A percentile compares a stretch with the other conserved stretches of the same genome.
Evolutionary conservation across 2,329 filamentous ascomycete species (phyloP).

Genomic region (Aspergillus proliferans): DNA sequence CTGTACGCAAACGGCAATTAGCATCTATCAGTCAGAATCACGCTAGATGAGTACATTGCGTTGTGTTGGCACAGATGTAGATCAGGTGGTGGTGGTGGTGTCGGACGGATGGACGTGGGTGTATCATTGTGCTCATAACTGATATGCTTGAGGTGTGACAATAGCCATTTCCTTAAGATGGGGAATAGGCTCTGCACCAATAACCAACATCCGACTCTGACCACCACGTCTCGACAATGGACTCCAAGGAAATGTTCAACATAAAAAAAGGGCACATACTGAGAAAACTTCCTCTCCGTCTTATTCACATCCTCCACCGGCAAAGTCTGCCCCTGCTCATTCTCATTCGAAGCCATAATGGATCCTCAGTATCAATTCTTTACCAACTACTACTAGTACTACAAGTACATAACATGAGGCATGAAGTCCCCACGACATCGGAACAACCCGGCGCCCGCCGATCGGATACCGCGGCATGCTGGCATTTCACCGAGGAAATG

Average conservation of each 20-base stretch:
- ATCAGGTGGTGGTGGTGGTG: neutral
- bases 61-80: neutral
- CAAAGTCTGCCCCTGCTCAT: neutral
- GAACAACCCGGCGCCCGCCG: neutral
- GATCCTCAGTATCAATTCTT: neutral
- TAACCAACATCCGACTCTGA: too few relatives aligned
- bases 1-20: slow-evolving; percentile 40
- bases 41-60: neutral
- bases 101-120: neutral
- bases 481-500: slow-evolving; percentile 13
- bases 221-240: too few relatives aligned
- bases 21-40: neutral
- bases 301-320: neutral
- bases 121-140: neutral
- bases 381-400: neutral
- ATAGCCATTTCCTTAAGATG: too few relatives aligned
- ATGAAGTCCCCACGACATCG: neutral
- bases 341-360: neutral
- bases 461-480: neutral
- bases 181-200: too few relatives aligned
- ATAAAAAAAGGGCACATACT: neutral
- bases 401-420: neutral
- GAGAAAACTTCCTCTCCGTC: neutral
- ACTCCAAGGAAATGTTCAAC: neutral
- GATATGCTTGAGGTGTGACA: too few relatives aligned